These are phyloP conservation scores for Eucalyptus polyanthemos DNA, from an alignment of 345 rosid species.

Conservation along the genomic window DNA sequence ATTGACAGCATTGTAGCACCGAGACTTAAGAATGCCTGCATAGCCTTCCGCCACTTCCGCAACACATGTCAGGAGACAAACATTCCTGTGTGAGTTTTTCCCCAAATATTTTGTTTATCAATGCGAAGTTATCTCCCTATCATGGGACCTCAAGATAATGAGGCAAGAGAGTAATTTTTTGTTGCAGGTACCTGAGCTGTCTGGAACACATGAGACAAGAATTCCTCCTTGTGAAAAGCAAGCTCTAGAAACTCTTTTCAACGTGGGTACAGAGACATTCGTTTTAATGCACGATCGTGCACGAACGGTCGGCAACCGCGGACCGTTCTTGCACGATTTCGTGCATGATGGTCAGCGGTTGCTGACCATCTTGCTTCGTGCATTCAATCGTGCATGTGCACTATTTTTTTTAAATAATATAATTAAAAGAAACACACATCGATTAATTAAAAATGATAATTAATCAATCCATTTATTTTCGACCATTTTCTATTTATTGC, in stretches of 20 bases:
- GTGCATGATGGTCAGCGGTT: too few species aligned
- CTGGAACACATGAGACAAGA: conserved; percentile 75
- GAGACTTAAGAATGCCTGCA: conserved; percentile 66
- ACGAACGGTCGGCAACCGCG: too few species aligned
- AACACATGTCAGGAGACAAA: conserved; percentile 67
- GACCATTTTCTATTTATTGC: too few species aligned
- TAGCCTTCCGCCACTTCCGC: conserved; percentile 66
- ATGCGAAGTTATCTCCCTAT: too few species aligned
- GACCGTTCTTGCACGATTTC: too few species aligned
- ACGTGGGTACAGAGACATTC: conserved; percentile 19
- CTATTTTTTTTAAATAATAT: too few species aligned
- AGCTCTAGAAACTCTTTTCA: conserved; percentile 57
- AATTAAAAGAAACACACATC: too few species aligned
- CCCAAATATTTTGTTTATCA: background rate
- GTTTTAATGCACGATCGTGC: too few species aligned
- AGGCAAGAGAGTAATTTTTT: background rate
- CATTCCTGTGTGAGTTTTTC: conserved; percentile 41
- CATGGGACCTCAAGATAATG: background rate
- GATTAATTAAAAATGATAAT: too few species aligned
- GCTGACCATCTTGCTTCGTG: too few species aligned
- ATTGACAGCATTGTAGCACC: conserved; percentile 29
- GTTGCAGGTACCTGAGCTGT: conserved; percentile 56
- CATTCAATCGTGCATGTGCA: too few species aligned
- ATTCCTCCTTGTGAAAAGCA: conserved; percentile 58
- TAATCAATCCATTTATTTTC: too few species aligned